Evolutionary conservation across 1,284 basidiomycete species (phyloP).

Genomic region (Pseudozyma hubeiensis): DNA sequence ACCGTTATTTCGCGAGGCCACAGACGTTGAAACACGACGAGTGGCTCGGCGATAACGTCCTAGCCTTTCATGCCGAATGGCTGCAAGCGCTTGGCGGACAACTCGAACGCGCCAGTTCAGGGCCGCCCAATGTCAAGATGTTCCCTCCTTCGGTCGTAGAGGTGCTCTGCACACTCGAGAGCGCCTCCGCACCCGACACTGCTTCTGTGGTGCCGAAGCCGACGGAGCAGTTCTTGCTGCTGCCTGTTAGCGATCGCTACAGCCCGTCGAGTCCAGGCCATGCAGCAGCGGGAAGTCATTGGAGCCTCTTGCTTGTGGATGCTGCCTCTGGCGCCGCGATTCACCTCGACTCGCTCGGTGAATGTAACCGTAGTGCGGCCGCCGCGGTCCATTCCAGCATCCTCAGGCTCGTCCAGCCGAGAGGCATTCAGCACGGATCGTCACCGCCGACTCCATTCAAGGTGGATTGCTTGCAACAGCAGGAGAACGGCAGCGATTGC

Average conservation of each 20-base stretch:
- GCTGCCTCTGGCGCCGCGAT: conserved; percentile 9
- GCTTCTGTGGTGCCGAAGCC: conserved; percentile 29
- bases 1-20: neutral
- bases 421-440: neutral
- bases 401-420: conserved; percentile 19
- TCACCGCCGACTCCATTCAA: conserved; percentile 2
- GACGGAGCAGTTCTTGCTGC: conserved; percentile 20
- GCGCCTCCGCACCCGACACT: conserved; percentile 12
- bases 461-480: conserved; percentile 29
- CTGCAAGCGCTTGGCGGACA: conserved; percentile 24
- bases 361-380: conserved; percentile 37
- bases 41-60: conserved; percentile 47
- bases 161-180: conserved; percentile 31
- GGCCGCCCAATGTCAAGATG: conserved; percentile 26
- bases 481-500: conserved; percentile 45
- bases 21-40: conserved; percentile 38
- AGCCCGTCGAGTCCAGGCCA: conserved; percentile 16
- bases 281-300: conserved; percentile 28
- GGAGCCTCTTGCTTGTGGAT: conserved; percentile 38
- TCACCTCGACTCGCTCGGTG: conserved; percentile 46
- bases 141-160: conserved; percentile 43
- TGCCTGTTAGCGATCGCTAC: conserved; percentile 47
- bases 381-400: conserved; percentile 20
- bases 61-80: conserved; percentile 50
- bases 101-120: neutral